Evolutionary conservation across 345 rosid genomes (phyloP), one percentile per base, ranked within the genome.

Genomic region (Salix viminalis): DNA sequence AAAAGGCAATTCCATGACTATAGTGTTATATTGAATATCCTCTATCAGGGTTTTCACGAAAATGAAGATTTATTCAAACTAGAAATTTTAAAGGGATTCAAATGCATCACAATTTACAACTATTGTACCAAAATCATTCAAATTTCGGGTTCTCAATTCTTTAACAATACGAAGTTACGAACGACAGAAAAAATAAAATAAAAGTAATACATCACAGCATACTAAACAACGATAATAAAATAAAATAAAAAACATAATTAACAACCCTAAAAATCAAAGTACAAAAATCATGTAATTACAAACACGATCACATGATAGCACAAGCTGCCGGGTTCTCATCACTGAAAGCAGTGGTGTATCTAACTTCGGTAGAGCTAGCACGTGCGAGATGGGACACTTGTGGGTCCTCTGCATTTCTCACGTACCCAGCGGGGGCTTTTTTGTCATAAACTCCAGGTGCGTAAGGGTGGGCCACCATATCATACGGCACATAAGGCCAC

Each of bases 401-500:
- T 5, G 94, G 94, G 85, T 93, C 97, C 15, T 89, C 80, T 0
- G 87, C 60, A 74, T 86, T 88, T 64, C 97, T 84, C 41, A 96
- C 99, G 85, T 91, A 96, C 13, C 99, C 99, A 1, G 88, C 50
- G 0, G 98, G 99, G 4, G 99, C 98, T 84, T 91, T 93, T 83
- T 77, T 91, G 82, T 96, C 99, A 48, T 96, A 96, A 0, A 90
- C 92, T 19, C 99, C 99, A 0, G 85, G 86, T 0, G 98, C 99
- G 16, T 96, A 96, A 28, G 99, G 99, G 87, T 89, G 99, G 2
- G 86, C 91, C 75, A 96, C 99, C 30, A 80, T 85, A 62, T 91
- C 98, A 14, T 96, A 96, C 0, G 99, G 98, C 60, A 96, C 98
- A 58, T 92, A 96, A 3, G 98, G 98, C 91, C 97, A 96, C 2